A percentile compares a stretch with the other conserved stretches of the same genome.
phyloP scores from a whole-genome alignment of 192 early-diverging fungal genomes.

The Coemansia sp. region DNA sequence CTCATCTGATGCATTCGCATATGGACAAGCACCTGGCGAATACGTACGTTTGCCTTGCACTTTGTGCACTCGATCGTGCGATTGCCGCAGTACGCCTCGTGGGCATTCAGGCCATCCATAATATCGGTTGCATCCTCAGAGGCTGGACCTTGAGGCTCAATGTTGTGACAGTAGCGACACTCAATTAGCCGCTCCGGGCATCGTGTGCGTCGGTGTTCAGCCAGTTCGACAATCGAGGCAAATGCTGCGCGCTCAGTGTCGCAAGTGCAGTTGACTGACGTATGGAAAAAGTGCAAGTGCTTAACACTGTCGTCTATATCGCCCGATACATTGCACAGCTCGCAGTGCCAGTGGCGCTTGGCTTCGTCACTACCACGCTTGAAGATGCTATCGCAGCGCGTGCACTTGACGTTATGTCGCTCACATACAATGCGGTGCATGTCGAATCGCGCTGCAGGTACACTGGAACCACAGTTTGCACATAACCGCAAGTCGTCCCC shows the following conservation, averaged over 20 bases:
- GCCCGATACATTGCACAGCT: slow-evolving; percentile 62
- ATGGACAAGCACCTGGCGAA: slow-evolving; percentile 82
- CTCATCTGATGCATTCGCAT: slow-evolving; percentile 67
- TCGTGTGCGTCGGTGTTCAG: slow-evolving; percentile 64
- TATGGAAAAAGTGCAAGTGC: slow-evolving; percentile 68
- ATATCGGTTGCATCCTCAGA: slow-evolving; percentile 63
- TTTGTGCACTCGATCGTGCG: slow-evolving; percentile 81
- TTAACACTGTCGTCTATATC: slow-evolving; percentile 60
- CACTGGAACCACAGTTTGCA: slow-evolving; percentile 68
- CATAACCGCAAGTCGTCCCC: slow-evolving; percentile 43
- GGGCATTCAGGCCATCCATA: slow-evolving; percentile 63
- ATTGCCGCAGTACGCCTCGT: slow-evolving; percentile 85
- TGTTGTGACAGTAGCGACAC: slow-evolving; percentile 82
- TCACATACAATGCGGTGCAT: slow-evolving; percentile 80
- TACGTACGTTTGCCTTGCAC: slow-evolving; percentile 68
- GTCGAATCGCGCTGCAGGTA: slow-evolving; percentile 61
- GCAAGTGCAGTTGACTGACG: slow-evolving; percentile 65
- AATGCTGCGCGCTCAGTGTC: slow-evolving; percentile 23
- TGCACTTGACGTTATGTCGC: slow-evolving; percentile 77
- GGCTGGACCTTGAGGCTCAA: slow-evolving; percentile 64
- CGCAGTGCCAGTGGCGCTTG: slow-evolving; percentile 84
- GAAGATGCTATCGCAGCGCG: slow-evolving; percentile 65
- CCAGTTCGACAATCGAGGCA: slow-evolving; percentile 56
- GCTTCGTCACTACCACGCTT: slow-evolving; percentile 63
- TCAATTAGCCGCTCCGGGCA: slow-evolving; percentile 77